A percentile compares a stretch with the other conserved stretches of the same genome.
Evolutionary conservation across 208 protist species (phyloP).

Genomic region (Herpetomonas tarakana): DNA sequence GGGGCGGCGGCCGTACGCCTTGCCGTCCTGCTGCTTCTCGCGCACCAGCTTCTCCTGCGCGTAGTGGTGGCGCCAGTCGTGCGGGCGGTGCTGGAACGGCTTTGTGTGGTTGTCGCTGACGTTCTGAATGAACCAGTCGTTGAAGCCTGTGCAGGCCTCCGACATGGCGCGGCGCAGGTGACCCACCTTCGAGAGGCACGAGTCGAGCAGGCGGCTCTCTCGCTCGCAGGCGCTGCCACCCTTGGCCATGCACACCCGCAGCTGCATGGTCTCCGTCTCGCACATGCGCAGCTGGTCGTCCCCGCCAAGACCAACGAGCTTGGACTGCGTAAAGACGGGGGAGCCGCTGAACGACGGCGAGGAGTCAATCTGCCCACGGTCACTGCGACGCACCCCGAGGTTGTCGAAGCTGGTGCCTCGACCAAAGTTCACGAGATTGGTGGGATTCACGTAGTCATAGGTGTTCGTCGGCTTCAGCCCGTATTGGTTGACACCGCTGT

Average conservation of each 20-base stretch:
- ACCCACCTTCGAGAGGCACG: conserved; percentile 74
- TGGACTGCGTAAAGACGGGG: conserved; percentile 76
- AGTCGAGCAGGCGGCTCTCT: conserved; percentile 66
- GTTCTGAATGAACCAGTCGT: conserved; percentile 90
- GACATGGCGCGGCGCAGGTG: conserved; percentile 75
- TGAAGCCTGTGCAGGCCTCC: conserved; percentile 66
- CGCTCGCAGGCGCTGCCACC: conserved; percentile 74
- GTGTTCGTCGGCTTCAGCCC: conserved; percentile 73
- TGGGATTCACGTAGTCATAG: conserved; percentile 86
- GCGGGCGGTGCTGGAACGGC: conserved; percentile 83
- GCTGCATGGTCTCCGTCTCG: conserved; percentile 77
- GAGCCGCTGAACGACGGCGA: conserved; percentile 73
- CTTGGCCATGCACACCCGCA: conserved; percentile 87
- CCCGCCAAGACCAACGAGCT: conserved; percentile 74
- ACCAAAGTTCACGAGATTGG: conserved; percentile 89
- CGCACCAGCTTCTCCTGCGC: conserved; percentile 84
- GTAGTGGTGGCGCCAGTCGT: conserved; percentile 87
- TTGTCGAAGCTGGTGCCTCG: conserved; percentile 86
- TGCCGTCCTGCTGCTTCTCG: conserved; percentile 69
- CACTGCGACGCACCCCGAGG: conserved; percentile 72
- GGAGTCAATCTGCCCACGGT: conserved; percentile 81
- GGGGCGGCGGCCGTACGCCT: conserved; percentile 71
- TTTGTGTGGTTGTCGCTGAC: conserved; percentile 91
- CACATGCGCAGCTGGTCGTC: conserved; percentile 82
- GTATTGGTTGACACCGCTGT: conserved; percentile 89